Percentiles rank a stretch among this genome's conserved stretches.
phyloP scores from a whole-genome alignment of 2,329 filamentous ascomycete species.

The Cryphonectria naterciae region DNA sequence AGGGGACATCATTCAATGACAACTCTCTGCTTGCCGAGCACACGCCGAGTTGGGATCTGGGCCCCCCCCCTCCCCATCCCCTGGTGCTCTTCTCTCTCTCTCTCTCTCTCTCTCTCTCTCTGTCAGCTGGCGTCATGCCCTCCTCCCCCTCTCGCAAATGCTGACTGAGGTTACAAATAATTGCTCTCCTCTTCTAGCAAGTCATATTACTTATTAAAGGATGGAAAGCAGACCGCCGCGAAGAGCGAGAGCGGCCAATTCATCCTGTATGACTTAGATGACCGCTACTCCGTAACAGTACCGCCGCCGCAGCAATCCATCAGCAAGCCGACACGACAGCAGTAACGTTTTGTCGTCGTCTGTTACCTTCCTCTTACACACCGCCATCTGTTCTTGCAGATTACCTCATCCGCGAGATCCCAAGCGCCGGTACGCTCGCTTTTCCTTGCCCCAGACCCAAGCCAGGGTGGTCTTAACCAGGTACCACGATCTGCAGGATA shows the following conservation, averaged over 20 bases:
- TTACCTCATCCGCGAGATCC: slow-evolving; percentile 22
- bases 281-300: background rate
- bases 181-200: background rate
- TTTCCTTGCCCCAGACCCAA: slow-evolving; percentile 2
- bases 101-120: background rate
- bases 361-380: slow-evolving; percentile 27
- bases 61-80: background rate
- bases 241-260: background rate
- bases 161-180: slow-evolving; percentile 17
- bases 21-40: slow-evolving; percentile 13
- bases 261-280: background rate
- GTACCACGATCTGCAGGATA: slow-evolving; percentile 5
- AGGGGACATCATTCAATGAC: background rate
- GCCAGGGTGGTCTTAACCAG: slow-evolving; percentile 11
- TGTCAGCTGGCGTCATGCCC: slow-evolving; percentile 24
- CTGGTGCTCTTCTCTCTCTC: no score
- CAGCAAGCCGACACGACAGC: background rate
- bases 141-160: slow-evolving; percentile 8
- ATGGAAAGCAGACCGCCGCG: background rate
- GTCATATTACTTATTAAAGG: background rate
- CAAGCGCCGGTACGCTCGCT: background rate
- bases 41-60: slow-evolving; percentile 9
- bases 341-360: slow-evolving; percentile 12
- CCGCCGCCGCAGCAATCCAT: background rate
- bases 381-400: slow-evolving; percentile 29